Conservation (phyloP, 805 yeast genomes). For the Starmerella lactis-condensi region DNA sequence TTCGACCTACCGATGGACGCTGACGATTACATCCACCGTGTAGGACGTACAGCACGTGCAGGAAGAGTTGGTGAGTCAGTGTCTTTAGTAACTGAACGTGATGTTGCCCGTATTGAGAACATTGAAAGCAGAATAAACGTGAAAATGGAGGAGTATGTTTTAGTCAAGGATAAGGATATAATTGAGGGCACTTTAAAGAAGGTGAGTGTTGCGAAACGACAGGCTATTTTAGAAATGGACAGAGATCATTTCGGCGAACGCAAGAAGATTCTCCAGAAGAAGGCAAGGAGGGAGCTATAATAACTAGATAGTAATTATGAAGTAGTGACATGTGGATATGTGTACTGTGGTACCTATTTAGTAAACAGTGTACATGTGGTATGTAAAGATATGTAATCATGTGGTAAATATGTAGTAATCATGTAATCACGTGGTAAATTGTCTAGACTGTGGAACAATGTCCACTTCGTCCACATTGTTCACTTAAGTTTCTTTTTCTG, state of each 20-base stretch:
- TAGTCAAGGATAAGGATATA: constrained; percentile 56
- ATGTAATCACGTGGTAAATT: background rate
- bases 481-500: constrained; percentile 68
- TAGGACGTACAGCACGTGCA: constrained; percentile 98
- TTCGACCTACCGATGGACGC: constrained; percentile 92
- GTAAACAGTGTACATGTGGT: background rate
- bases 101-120: constrained; percentile 58
- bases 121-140: constrained; percentile 71
- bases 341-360: background rate
- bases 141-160: constrained; percentile 59
- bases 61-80: constrained; percentile 76
- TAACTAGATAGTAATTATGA: too few species aligned
- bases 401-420: background rate
- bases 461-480: too few species aligned
- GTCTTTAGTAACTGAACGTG: constrained; percentile 69
- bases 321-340: too few species aligned
- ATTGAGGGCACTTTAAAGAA: constrained; percentile 52
- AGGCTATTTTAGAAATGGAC: constrained; percentile 86
- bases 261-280: constrained; percentile 30
- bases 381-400: background rate
- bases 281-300: too few species aligned
- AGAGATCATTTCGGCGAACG: constrained; percentile 72
- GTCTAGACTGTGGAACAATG: background rate
- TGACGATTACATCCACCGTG: constrained; percentile 89
- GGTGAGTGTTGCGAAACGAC: constrained; percentile 70